These are phyloP conservation scores for Boletus huronensis DNA, from an alignment of 768 basidiomycete species.

Conservation along the genomic window DNA sequence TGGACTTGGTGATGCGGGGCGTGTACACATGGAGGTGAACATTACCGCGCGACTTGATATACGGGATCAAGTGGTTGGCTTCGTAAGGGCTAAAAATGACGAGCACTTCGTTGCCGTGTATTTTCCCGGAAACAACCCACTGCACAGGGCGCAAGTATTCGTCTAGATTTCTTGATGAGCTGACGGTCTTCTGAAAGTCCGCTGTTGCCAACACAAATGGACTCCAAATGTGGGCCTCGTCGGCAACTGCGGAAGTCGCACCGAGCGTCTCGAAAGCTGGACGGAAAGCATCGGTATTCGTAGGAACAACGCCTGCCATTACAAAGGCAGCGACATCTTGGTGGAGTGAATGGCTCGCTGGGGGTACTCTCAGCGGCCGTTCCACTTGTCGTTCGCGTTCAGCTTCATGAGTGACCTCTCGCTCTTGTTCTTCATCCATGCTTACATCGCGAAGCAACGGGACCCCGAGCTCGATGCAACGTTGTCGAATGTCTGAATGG, in stretches of 20 bases:
- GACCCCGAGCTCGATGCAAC: conserved; percentile 24
- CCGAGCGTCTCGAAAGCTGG: conserved; percentile 11
- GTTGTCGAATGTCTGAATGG: too few species aligned
- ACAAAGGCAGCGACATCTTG: too few species aligned
- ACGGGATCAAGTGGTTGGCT: conserved; percentile 28
- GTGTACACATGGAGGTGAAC: conserved; percentile 44
- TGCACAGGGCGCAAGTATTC: conserved; percentile 29
- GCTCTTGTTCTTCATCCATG: conserved; percentile 49
- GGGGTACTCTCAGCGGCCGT: too few species aligned
- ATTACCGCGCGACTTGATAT: conserved; percentile 29
- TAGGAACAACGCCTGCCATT: conserved; percentile 22
- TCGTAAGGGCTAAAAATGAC: too few species aligned
- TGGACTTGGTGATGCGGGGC: conserved; percentile 34
- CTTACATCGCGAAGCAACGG: conserved; percentile 10
- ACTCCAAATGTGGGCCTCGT: conserved; percentile 24
- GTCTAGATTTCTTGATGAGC: background rate
- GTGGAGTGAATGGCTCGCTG: too few species aligned
- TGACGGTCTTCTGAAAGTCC: conserved; percentile 18
- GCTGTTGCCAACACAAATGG: conserved; percentile 9
- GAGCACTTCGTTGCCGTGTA: too few species aligned
- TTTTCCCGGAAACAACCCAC: conserved; percentile 5
- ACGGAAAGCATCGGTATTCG: conserved; percentile 19
- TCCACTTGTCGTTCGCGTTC: conserved; percentile 27
- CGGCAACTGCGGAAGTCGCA: background rate
- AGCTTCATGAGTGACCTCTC: conserved; percentile 44